These are phyloP conservation scores for Nectriaceae sp. DNA, from an alignment of 2,329 filamentous ascomycete species.

Conservation along the genomic window DNA sequence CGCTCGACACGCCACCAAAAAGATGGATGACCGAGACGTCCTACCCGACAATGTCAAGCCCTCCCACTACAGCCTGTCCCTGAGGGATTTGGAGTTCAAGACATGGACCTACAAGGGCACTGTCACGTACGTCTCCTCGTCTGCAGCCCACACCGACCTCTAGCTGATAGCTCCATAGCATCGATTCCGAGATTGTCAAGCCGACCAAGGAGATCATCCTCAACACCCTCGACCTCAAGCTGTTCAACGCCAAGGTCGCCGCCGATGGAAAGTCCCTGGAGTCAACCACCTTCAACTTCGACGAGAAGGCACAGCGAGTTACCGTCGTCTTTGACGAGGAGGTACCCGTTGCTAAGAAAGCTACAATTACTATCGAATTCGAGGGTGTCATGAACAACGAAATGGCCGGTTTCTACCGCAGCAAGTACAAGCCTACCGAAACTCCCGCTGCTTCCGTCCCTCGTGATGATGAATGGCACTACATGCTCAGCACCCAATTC, in stretches of 20 bases:
- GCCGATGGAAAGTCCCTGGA: conserved; percentile 55
- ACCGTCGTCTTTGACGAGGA: conserved; percentile 76
- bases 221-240: conserved; percentile 82
- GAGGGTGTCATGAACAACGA: conserved; percentile 83
- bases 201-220: conserved; percentile 76
- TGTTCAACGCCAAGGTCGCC: conserved; percentile 65
- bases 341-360: conserved; percentile 67
- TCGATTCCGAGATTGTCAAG: conserved; percentile 72
- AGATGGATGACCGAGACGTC: conserved; percentile 62
- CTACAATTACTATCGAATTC: conserved; percentile 70
- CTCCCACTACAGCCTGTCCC: conserved; percentile 79
- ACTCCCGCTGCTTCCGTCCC: conserved; percentile 76
- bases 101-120: conserved; percentile 79
- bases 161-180: conserved; percentile 46
- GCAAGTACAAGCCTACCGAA: conserved; percentile 83
- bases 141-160: conserved; percentile 7
- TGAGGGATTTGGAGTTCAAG: conserved; percentile 78
- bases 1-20: conserved; percentile 32
- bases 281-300: conserved; percentile 72
- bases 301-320: conserved; percentile 81
- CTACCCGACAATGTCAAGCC: conserved; percentile 72
- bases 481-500: conserved; percentile 95
- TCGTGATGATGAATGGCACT: conserved; percentile 66
- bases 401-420: conserved; percentile 93
- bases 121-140: conserved; percentile 53